Base-by-base conservation (phyloP, 2,329 filamentous ascomycete genomes). In the Colletotrichum destructivum region DNA sequence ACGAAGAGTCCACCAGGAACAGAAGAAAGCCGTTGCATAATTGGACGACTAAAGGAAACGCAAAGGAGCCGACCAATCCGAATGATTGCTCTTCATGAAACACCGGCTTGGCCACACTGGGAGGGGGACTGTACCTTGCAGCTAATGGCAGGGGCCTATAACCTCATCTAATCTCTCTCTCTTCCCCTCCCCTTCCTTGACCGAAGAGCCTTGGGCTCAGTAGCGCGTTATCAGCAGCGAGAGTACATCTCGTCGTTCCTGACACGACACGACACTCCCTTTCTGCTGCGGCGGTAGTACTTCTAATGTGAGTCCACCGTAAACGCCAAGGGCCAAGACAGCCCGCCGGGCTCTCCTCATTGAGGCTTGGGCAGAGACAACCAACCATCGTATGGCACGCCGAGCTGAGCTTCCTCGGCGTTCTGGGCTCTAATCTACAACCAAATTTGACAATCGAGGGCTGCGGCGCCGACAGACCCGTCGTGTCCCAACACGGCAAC, bases 391-490 rank as follows among this genome's bases (percentile, higher is more conserved):
- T 52, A 52, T 60, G 65, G 65, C 60, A 69, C 65, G 66, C 61
- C 54, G n/a, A 55, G 52, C 60, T 65, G 62, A 62, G 40, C 62
- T 62, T 40, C 12, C 65, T 74, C 56, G 72, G 70, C 69, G 66
- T 60, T 69, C 72, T 74, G 66, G 72, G 70, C 70, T 71, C 62
- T 70, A 73, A 74, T 74, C 70, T 73, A 47, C 31, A 54, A 49
- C 54, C 63, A 71, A 69, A 73, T 64, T 55, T 60, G 60, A 52
- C 38, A 40, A 23, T 31, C 60, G 47, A 51, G 60, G 66, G 40
- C 69, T 46, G 60, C 57, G 65, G 51, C 52, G 49, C 40, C 66
- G 60, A 16, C 64, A 64, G 38, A 54, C 40, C 23, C n/a, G 35
- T 56, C n/a, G 18, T 42, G 13, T 31, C 40, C 65, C 35, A 62